Evolutionary conservation across 2,329 filamentous ascomycete genomes (phyloP).

Genomic region (Gaeumannomyces tritici): DNA sequence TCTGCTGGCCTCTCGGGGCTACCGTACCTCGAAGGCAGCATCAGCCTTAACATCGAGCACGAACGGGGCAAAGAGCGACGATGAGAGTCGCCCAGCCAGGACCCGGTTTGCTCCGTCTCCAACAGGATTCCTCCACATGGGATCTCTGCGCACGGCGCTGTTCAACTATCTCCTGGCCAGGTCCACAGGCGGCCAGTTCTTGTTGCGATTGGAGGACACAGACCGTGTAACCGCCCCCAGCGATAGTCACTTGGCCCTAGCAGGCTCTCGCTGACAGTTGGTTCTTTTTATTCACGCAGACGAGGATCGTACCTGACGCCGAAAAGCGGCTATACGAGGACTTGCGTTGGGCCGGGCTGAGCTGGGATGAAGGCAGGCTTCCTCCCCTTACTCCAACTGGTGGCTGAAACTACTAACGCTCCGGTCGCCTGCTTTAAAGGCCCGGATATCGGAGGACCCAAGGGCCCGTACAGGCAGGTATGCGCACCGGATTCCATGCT

Average conservation of each 20-base stretch:
- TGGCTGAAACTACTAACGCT: not conserved
- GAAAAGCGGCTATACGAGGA: constrained; percentile 71
- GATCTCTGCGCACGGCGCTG: constrained; percentile 84
- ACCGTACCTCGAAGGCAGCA: not conserved
- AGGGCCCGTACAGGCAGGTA: constrained; percentile 81
- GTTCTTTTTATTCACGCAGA: constrained; percentile 35
- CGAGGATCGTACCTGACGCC: constrained; percentile 70
- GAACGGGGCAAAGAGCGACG: constrained; percentile 11
- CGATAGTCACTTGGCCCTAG: not conserved
- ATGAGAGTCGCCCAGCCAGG: constrained; percentile 51
- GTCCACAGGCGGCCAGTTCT: constrained; percentile 79
- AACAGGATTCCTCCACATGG: constrained; percentile 86
- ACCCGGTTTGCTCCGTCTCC: constrained; percentile 93
- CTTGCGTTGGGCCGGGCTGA: constrained; percentile 76
- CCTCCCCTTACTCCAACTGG: not conserved
- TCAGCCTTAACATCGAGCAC: not conserved
- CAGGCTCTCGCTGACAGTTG: not conserved
- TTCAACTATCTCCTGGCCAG: constrained; percentile 91
- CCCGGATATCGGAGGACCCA: constrained; percentile 69
- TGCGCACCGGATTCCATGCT: constrained; percentile 1
- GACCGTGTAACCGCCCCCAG: constrained; percentile 56
- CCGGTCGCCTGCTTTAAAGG: constrained; percentile 34
- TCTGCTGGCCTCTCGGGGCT: not conserved
- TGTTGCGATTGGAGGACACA: constrained; percentile 89
- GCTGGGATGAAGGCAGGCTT: constrained; percentile 77